Evolutionary conservation across 2,329 filamentous ascomycete species (phyloP), one percentile per base, ranked within the genome.

Genomic region (Trichoderma brevicompactum): DNA sequence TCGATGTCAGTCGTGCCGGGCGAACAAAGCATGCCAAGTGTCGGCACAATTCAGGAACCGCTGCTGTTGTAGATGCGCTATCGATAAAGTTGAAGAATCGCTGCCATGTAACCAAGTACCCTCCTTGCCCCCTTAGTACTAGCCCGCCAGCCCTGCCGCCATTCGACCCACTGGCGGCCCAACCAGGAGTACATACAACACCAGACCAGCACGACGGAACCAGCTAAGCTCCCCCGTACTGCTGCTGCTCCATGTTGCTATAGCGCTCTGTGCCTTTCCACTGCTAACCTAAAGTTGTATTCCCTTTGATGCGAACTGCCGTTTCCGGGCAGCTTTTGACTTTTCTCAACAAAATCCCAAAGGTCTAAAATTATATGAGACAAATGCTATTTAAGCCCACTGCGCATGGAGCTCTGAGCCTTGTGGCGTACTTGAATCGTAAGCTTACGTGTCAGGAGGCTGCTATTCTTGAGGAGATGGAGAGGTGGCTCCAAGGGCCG

Each of bases 31-130:
- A 50, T 15, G 53, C 8, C 3, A 32, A 56, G 40, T 43, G 46
- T 50, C 46, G 48, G 58, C 23, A 19, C 46, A 36, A 53, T 19
- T 23, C 46, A 61, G 46, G 58, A 61, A 61, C 58, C 32, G 13
- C 34, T 34, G 7, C 28, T 13, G 46, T 52, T 34, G 36, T 34
- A 52, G 58, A 52, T 62, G 58, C 58, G 58, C 58, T 62, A 62
- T 62, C 58, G 58, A 62, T 62, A 62, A 23, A 62, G 58, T 49
- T 28, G 53, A 32, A 56, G 53, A 60, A 40, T n/a, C 17, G 12
- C 38, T 28, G 23, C 52, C 17, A 23, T 7, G 36, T 38, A 7
- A 38, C 36, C 36, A 38, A 34, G 13, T 32, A 28, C 48, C 48
- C 4, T 19, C 15, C 23, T 50, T 9, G 23, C 23, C 48, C 13